phyloP scores from a whole-genome alignment of 2,329 filamentous ascomycete species.

The Aspergillus fijiensis region DNA sequence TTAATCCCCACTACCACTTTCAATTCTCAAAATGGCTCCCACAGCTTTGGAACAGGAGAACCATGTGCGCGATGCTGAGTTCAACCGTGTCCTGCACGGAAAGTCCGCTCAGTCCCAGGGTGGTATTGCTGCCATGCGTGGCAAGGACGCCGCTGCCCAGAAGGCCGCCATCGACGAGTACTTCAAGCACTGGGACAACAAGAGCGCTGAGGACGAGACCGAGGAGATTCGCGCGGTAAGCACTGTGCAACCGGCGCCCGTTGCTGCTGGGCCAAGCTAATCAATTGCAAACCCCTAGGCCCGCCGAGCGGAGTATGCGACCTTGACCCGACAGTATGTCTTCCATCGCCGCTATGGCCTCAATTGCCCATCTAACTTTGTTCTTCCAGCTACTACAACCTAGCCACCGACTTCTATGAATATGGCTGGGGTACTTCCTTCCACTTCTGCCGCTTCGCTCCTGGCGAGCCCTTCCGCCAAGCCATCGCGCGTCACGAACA shows the following conservation, averaged over 20 bases:
- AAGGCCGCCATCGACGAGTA: constrained; percentile 84
- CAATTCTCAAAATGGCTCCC: constrained; percentile 50
- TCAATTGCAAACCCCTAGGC: constrained; percentile 50
- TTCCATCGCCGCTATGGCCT: not conserved
- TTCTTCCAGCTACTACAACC: constrained; percentile 78
- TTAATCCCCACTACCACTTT: constrained; percentile 14
- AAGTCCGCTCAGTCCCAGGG: constrained; percentile 67
- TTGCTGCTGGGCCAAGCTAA: constrained; percentile 12
- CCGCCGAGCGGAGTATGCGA: constrained; percentile 84
- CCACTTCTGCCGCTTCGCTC: constrained; percentile 93
- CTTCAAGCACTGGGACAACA: constrained; percentile 96
- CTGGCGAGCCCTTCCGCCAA: constrained; percentile 82
- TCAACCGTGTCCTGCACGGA: constrained; percentile 86
- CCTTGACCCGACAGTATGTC: constrained; percentile 83
- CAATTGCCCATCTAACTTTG: constrained; percentile 7
- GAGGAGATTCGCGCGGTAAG: constrained; percentile 74
- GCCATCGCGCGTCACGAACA: constrained; percentile 96
- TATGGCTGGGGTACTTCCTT: constrained; percentile 96
- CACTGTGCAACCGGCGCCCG: not conserved
- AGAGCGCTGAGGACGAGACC: constrained; percentile 75
- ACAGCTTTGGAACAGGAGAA: constrained; percentile 74
- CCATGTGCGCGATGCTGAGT: constrained; percentile 80
- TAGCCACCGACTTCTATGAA: constrained; percentile 94
- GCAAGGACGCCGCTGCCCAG: constrained; percentile 76
- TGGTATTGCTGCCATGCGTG: constrained; percentile 78